phyloP scores from a whole-genome alignment of 441 rosid species.

The Bocquillonia castaneifolia region DNA sequence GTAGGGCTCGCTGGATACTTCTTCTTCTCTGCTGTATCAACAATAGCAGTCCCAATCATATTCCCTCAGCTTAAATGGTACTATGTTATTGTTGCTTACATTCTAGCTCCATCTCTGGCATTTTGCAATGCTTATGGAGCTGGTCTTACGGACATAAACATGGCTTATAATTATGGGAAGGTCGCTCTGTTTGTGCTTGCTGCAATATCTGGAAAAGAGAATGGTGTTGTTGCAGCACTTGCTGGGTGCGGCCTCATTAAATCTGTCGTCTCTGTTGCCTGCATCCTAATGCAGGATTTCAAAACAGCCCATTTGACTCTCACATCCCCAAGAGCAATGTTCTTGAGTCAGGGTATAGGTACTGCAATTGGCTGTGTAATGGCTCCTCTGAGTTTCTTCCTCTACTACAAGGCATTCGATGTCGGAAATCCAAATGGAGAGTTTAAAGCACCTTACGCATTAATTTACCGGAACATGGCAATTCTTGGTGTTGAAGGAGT shows the following conservation, averaged over 20 bases:
- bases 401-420: constrained; percentile 63
- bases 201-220: constrained; percentile 44
- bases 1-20: constrained; percentile 41
- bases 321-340: constrained; percentile 66
- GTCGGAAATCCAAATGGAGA: constrained; percentile 58
- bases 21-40: constrained; percentile 41
- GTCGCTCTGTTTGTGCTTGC: constrained; percentile 59
- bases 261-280: constrained; percentile 58
- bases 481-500: constrained; percentile 59
- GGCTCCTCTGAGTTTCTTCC: constrained; percentile 55
- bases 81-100: constrained; percentile 45
- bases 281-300: constrained; percentile 69
- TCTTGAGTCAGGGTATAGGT: constrained; percentile 57
- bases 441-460: constrained; percentile 61
- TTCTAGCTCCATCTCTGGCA: constrained; percentile 57
- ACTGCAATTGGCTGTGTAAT: constrained; percentile 47
- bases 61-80: constrained; percentile 75
- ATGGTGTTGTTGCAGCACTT: constrained; percentile 56
- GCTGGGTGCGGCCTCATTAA: constrained; percentile 62
- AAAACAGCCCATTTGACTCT: constrained; percentile 53
- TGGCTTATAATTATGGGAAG: constrained; percentile 74
- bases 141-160: constrained; percentile 65
- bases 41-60: constrained; percentile 45
- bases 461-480: constrained; percentile 72
- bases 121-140: constrained; percentile 74